Evolutionary conservation across 2,329 filamentous ascomycete genomes (phyloP).

Genomic region (Venturia pyrina): DNA sequence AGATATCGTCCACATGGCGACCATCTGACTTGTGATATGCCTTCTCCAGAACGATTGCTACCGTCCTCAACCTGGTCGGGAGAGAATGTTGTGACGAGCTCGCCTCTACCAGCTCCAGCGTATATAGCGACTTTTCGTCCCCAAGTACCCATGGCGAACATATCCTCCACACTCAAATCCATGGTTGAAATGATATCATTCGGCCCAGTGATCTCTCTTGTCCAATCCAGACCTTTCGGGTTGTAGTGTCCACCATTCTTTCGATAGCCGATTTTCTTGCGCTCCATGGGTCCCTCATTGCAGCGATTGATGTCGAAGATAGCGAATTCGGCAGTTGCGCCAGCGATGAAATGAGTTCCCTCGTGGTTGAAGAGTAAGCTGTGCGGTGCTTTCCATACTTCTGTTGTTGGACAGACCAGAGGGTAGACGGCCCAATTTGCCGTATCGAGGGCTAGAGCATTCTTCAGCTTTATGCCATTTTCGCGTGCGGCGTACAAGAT

Average conservation of each 20-base stretch:
- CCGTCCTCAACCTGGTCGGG: slow-evolving; percentile 18
- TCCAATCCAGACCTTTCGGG: slow-evolving; percentile 18
- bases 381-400: slow-evolving; percentile 45
- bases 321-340: slow-evolving; percentile 43
- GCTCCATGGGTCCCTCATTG: slow-evolving; percentile 3
- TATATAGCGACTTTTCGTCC: slow-evolving; percentile 48
- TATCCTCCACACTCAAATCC: slow-evolving; percentile 36
- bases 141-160: slow-evolving; percentile 47
- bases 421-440: slow-evolving; percentile 42
- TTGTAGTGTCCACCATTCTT: slow-evolving; percentile 2
- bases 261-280: background rate
- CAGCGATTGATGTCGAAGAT: slow-evolving; percentile 19
- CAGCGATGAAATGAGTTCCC: slow-evolving; percentile 45
- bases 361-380: slow-evolving; percentile 43
- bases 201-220: slow-evolving; percentile 41
- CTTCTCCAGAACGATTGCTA: slow-evolving; percentile 33
- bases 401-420: slow-evolving; percentile 43
- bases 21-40: slow-evolving; percentile 48
- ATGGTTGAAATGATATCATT: slow-evolving; percentile 39
- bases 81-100: slow-evolving; percentile 41
- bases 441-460: slow-evolving; percentile 38
- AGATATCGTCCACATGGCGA: slow-evolving; percentile 48
- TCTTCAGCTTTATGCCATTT: slow-evolving; percentile 47
- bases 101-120: slow-evolving; percentile 37
- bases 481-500: slow-evolving; percentile 43